phyloP scores from a whole-genome alignment of 2,329 filamentous ascomycete species.

The Botryotinia narcissicola region DNA sequence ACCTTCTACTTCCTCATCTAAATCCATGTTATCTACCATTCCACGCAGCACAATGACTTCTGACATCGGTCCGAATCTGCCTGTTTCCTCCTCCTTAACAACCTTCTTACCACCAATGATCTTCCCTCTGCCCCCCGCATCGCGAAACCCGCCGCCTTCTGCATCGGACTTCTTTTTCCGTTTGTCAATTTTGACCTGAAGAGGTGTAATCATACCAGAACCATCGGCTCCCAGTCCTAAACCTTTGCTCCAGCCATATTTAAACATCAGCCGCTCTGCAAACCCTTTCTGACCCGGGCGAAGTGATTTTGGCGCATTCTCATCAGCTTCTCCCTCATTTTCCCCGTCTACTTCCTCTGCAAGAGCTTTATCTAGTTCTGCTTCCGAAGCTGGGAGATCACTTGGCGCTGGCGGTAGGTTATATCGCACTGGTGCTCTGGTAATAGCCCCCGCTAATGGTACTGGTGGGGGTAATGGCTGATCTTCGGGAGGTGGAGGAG shows the following conservation, averaged over 20 bases:
- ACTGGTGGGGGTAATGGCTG: slow-evolving; percentile 34
- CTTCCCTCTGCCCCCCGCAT: slow-evolving; percentile 65
- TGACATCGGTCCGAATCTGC: slow-evolving; percentile 70
- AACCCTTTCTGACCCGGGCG: slow-evolving; percentile 81
- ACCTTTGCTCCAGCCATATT: slow-evolving; percentile 91
- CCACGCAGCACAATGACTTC: slow-evolving; percentile 78
- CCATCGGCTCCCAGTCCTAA: slow-evolving; percentile 79
- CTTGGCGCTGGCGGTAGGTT: slow-evolving; percentile 50
- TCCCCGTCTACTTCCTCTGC: slow-evolving; percentile 40
- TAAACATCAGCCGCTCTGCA: slow-evolving; percentile 83
- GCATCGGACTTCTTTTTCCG: slow-evolving; percentile 74
- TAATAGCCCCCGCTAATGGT: slow-evolving; percentile 58
- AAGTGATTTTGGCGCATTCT: slow-evolving; percentile 52
- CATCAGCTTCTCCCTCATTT: slow-evolving; percentile 36
- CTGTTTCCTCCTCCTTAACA: slow-evolving; percentile 42
- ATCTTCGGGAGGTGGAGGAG: slow-evolving; percentile 35
- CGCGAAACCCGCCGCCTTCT: slow-evolving; percentile 74
- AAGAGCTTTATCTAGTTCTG: slow-evolving; percentile 49
- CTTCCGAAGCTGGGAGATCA: slow-evolving; percentile 52
- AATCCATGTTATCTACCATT: slow-evolving; percentile 83
- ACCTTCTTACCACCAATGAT: slow-evolving; percentile 72
- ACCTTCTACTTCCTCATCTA: slow-evolving; percentile 71
- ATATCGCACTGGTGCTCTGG: slow-evolving; percentile 76
- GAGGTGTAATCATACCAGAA: slow-evolving; percentile 78
- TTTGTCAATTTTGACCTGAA: slow-evolving; percentile 83